Evolutionary conservation across 2,329 filamentous ascomycete species (phyloP), one percentile per base, ranked within the genome.

Genomic region (Botryotinia calthae): DNA sequence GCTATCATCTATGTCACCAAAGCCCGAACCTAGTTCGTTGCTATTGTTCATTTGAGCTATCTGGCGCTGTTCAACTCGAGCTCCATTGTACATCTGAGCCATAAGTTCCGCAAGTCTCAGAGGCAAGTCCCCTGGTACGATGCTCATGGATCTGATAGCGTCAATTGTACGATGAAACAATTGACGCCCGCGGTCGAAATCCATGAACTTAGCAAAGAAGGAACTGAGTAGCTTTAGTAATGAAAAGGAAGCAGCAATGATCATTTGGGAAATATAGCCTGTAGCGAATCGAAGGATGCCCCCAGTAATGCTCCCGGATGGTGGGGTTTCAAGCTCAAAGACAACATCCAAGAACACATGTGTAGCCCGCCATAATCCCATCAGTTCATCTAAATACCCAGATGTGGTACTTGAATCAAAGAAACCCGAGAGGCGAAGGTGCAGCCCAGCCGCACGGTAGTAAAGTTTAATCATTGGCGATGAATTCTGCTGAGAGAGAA

Each of bases 211-310:
- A 58, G 90, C 87, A 77, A 95, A 95, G 82, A 91, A 91, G 31
- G 92, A 94, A 67, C 90, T 89, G 82, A 95, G 90, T 72, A 95
- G 85, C 79, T 95, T 95, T 74, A 95, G 86, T 65, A 96, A 84
- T 1, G 92, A 90, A 78, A 94, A 94, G 5, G 91, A 90, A 8
- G 91, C 92, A 2, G 92, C 93, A n/a, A 95, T 89, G 72, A 94
- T 88, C 91, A 95, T 95, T 81, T 95, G 93, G 80, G 94, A 90
- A 70, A 95, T 88, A 81, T 95, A 95, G 80, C 91, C 93, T 76
- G 88, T 91, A 40, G 89, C 87, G 78, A 92, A 90, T 67, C 87
- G 86, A 42, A 94, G 83, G 67, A 91, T 86, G 70, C 81, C 79
- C 48, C 81, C 75, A 44, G 59, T 72, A 51, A 82, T 83, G 65